Evolutionary conservation across 139 green algal genomes (phyloP), one percentile per base, ranked within the genome.

Genomic region (Tetradesmus obliquus): DNA sequence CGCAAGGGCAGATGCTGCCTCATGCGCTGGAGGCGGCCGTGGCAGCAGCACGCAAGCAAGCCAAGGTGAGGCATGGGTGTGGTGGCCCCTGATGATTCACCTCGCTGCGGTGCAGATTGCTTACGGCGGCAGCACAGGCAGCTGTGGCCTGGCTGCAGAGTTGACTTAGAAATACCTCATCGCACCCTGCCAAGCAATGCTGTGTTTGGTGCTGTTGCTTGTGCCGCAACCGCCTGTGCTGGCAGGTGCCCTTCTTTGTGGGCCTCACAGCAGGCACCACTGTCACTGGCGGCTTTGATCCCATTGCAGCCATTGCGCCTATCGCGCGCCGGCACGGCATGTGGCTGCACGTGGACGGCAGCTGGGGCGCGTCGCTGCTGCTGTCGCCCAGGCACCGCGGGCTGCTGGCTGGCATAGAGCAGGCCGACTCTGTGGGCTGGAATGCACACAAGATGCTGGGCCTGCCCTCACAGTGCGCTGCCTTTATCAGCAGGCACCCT

Each of bases 301-400:
- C 82, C 82, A 53, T 87, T 4, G 54, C 55, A 9, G 82, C 53
- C 5, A 57, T 86, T 7, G 81, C 81, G 6, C 45, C 53, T 12
- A 71, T 87, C 13, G 55, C 51, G 22, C 13, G 5, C 19, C 54
- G 17, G 20, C 55, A 53, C 24, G 82, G 82, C 51, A 55, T 87
- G 82, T 87, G 82, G 82, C 82, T 87, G 82, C 82, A 87, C 54
- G 82, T 87, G 3, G 82, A 87, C 54, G 82, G 82, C 82, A 71
- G 82, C 82, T 87, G 82, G 82, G 82, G 82, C 6, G 82, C 54
- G 9, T 74, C 82, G 82, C 82, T 87, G 53, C 82, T 87, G 82
- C 82, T 87, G 53, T 87, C 82, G 5, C 82, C 15, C 3, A 53
- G 51, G 54, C 82, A 87, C 82, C 55, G 82, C 15, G 19, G 5